Evolutionary conservation across 177 flowering plant species (phyloP), one percentile per base, ranked within the genome.

Genomic region (Tripterygium wilfordii): DNA sequence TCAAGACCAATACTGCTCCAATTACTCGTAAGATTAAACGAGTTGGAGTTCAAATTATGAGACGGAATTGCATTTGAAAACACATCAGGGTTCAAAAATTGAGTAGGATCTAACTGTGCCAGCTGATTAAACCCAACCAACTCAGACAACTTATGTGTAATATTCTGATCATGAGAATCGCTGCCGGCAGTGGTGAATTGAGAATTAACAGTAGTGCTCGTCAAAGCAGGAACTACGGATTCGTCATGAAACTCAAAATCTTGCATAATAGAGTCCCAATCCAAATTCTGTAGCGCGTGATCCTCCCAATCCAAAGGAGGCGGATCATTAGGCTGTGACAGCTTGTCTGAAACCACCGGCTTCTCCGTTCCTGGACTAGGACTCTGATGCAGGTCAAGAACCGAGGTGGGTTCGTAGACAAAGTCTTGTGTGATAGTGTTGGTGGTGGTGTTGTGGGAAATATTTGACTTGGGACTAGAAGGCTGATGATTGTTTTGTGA

Each of bases 341-440:
- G 35, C 18, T 70, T 42, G 18, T 51, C 5, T 14, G 33, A 4
- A 4, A 53, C 3, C 3, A 19, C 57, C 14, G 68, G 61, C 8
- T 49, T 55, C n/a, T 45, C 72, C 16, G 68, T 21, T 8, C 56
- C 73, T 0, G 91, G 83, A 50, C 86, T 77, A 1, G 88, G 80
- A 51, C 92, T 84, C 7, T 78, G 69, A 13, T 79, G 78, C 42
- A 85, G 71, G 31, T 88, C 91, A 10, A 85, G 85, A 19, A 83
- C 91, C 8, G 91, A 83, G 31, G 84, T 85, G 40, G 94, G 95
- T 39, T 85, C 95, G 77, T 80, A 76, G 52, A 67, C 42, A 3
- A 54, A 24, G 31, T 28, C 48, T 26, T 38, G 37, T 43, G 36
- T 18, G 29, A 22, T 42, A 32, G 28, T 38, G 42, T 32, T 10